These are phyloP conservation scores for Arthrobotrys musiformis DNA, from an alignment of 2,329 filamentous ascomycete genomes.

Conservation along the genomic window DNA sequence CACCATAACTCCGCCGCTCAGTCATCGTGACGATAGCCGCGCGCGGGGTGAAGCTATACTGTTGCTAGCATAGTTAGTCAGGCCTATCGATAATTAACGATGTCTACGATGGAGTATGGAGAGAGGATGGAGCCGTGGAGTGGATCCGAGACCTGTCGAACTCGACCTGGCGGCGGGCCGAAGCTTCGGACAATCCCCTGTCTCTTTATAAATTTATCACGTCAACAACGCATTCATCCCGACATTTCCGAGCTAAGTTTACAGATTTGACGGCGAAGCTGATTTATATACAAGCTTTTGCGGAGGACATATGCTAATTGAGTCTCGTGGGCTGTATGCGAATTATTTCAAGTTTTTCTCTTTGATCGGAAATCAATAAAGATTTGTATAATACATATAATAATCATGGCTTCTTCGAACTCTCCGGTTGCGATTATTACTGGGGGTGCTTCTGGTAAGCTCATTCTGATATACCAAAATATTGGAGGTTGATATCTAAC, in stretches of 20 bases:
- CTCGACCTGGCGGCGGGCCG: slow-evolving; percentile 23
- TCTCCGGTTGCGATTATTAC: slow-evolving; percentile 64
- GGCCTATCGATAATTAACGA: no score
- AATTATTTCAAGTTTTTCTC: not conserved
- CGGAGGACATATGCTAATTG: no score
- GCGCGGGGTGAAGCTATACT: not conserved
- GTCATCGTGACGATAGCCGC: not conserved
- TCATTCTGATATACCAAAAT: not conserved
- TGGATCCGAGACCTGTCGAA: slow-evolving; percentile 18
- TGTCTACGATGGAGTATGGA: not conserved
- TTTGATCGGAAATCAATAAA: not conserved
- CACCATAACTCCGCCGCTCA: not conserved
- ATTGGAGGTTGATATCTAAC: not conserved
- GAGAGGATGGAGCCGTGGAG: not conserved
- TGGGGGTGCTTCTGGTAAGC: slow-evolving; percentile 63
- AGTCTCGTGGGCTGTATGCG: no score
- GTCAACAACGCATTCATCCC: slow-evolving; percentile 16
- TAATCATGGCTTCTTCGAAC: slow-evolving; percentile 3
- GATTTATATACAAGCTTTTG: not conserved
- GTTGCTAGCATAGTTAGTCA: not conserved
- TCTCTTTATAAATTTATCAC: not conserved
- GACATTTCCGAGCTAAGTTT: no score
- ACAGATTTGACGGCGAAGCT: no score
- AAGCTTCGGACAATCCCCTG: slow-evolving; percentile 47
- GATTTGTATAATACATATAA: not conserved